Conservation (phyloP, 495 filamentous ascomycete genomes). For the Choiromyces venosus region DNA sequence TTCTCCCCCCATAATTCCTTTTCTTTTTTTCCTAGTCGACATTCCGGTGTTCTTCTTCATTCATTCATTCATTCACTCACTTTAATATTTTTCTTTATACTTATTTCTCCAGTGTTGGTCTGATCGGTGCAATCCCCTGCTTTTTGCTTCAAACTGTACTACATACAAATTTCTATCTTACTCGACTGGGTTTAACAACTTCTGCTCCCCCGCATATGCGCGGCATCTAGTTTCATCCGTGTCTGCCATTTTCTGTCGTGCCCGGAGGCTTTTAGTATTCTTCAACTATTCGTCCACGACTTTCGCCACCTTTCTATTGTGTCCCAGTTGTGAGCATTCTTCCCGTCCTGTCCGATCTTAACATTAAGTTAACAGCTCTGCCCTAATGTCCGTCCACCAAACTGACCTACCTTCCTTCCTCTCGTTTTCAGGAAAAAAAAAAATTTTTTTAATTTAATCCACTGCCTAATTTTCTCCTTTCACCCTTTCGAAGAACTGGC, state of each 20-base stretch:
- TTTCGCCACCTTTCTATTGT: conserved; percentile 3
- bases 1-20: conserved; percentile 10
- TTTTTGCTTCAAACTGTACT: background rate
- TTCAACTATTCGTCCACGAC: background rate
- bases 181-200: background rate
- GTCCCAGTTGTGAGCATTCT: background rate
- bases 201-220: background rate
- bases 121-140: background rate
- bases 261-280: background rate
- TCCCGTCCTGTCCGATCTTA: conserved; percentile 13
- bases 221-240: background rate
- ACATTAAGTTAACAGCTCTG: conserved; percentile 15
- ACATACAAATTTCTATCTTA: background rate
- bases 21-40: background rate
- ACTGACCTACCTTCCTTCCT: conserved; percentile 1
- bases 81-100: conserved; percentile 5
- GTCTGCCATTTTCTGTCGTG: background rate
- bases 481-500: background rate
- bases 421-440: background rate
- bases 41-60: background rate
- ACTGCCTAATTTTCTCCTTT: conserved; percentile 1
- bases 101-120: conserved; percentile 12
- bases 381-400: background rate
- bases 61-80: conserved; percentile 2
- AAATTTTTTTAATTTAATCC: conserved; percentile 12